phyloP scores from a whole-genome alignment of 2,329 filamentous ascomycete genomes.

The Tolypocladium cylindrosporum region DNA sequence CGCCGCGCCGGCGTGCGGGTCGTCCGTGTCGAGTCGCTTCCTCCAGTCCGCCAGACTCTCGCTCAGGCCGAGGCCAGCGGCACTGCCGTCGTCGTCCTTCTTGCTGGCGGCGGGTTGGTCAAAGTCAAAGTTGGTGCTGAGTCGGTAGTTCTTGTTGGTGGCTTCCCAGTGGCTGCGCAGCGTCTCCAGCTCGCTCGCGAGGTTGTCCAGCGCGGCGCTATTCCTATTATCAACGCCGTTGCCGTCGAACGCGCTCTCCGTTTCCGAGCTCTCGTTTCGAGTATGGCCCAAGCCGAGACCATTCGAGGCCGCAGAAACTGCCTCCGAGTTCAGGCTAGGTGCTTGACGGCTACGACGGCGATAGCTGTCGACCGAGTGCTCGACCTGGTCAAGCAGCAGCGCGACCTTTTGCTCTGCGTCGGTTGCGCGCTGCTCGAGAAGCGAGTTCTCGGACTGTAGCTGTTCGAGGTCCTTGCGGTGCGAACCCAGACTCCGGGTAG shows the following conservation, averaged over 20 bases:
- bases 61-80: constrained; percentile 41
- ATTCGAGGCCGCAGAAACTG: constrained; percentile 18
- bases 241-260: constrained; percentile 54
- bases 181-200: constrained; percentile 86
- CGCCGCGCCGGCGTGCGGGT: constrained; percentile 19
- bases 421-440: constrained; percentile 72
- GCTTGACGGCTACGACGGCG: constrained; percentile 62
- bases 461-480: constrained; percentile 64
- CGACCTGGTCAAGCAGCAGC: constrained; percentile 87
- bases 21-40: constrained; percentile 56
- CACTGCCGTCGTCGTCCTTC: constrained; percentile 34
- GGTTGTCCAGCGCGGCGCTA: constrained; percentile 69
- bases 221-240: constrained; percentile 37
- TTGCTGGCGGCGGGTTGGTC: constrained; percentile 37
- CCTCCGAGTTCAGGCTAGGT: constrained; percentile 41
- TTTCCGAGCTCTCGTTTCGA: constrained; percentile 47
- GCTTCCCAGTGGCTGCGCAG: constrained; percentile 89
- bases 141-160: constrained; percentile 87
- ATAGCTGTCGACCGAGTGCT: constrained; percentile 88
- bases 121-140: constrained; percentile 85
- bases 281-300: constrained; percentile 30
- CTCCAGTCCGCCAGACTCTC: constrained; percentile 73
- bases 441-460: constrained; percentile 69
- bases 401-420: constrained; percentile 93
- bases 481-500: constrained; percentile 45